Base-by-base conservation (phyloP, 2,329 filamentous ascomycete species). In the Penicillium sp. region DNA sequence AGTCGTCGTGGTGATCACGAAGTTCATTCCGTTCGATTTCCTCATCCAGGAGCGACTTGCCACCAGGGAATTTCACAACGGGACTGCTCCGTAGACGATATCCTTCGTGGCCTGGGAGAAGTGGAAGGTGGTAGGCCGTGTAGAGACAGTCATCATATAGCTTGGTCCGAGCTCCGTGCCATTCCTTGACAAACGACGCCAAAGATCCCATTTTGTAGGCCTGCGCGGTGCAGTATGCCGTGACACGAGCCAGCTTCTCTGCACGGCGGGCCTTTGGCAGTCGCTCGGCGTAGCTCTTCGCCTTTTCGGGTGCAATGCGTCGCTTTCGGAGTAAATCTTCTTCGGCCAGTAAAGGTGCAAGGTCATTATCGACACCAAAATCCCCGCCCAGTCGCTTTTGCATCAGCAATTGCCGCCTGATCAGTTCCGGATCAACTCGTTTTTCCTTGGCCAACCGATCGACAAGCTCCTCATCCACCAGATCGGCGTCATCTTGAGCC, bases 141-240 rank as follows among this genome's bases (percentile, higher is more conserved):
- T 99, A 99, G 23, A 99, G 79, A 69, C 94, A 99, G 73, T 99
- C 94, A 73, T 99, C 94, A 75, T 99, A 99, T 5, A 97, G 81
- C 75, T 99, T 99, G 14, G 93, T 96, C 75, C 92, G 89, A 1
- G 92, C 93, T 29, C 89, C 87, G 75, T 99, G 94, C 67, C 88
- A 88, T 61, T 90, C 89, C 65, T 89, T 88, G 58, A 97, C 80
- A 70, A 99, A 99, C 31, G 90, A 85, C 14, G 92, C 91, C n/a
- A 92, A 91, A 25, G 87, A 84, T 65, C 89, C 88, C 77, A 96
- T 86, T 76, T 93, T 96, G 77, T 92, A 97, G 7, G 89, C 90
- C 73, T 97, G 90, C 0, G 94, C 93, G 0, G 92, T 97, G 73
- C 93, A 97, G 74, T 97, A 99, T 11, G 94, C 94, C 54, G 94